Percentiles rank a stretch among this genome's conserved stretches.
These are phyloP conservation scores for Aphanocladium album DNA, from an alignment of 2,329 filamentous ascomycete genomes.

Conservation along the genomic window DNA sequence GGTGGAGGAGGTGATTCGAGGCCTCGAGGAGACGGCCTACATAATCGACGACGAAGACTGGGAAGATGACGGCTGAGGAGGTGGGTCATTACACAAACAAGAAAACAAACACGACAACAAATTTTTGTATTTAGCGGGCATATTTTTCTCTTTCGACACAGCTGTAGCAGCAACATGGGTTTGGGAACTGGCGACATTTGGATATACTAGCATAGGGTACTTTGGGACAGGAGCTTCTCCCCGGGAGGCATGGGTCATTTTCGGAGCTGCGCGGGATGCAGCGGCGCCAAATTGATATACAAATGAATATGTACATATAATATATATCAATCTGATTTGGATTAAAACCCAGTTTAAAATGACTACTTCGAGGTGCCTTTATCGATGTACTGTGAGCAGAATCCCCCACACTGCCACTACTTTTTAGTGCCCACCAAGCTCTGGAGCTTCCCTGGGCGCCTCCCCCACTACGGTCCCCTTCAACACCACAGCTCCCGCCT, in stretches of 20 bases:
- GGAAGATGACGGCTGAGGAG: slow-evolving; percentile 2
- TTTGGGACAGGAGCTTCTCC: neutral
- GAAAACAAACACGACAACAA: neutral
- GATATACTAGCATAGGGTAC: neutral
- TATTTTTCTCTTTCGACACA: neutral
- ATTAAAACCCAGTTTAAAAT: neutral
- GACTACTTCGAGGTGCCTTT: neutral
- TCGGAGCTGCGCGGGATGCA: neutral
- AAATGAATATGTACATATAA: neutral
- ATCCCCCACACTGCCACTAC: neutral
- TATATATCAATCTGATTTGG: neutral
- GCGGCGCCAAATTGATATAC: neutral
- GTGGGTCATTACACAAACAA: neutral
- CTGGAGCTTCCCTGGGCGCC: neutral
- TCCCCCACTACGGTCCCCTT: neutral
- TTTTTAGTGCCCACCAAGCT: neutral
- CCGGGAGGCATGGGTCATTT: neutral
- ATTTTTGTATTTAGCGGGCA: slow-evolving; percentile 9
- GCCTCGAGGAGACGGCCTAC: slow-evolving; percentile 59
- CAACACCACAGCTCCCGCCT: neutral
- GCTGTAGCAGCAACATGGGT: neutral
- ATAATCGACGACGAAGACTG: slow-evolving; percentile 45
- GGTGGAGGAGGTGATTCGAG: slow-evolving; percentile 62
- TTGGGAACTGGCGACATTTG: neutral
- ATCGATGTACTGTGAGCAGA: no score